Percentiles rank a stretch among this genome's conserved stretches.
phyloP scores from a whole-genome alignment of 2,329 filamentous ascomycete species.

The Cladophialophora carrionii region DNA sequence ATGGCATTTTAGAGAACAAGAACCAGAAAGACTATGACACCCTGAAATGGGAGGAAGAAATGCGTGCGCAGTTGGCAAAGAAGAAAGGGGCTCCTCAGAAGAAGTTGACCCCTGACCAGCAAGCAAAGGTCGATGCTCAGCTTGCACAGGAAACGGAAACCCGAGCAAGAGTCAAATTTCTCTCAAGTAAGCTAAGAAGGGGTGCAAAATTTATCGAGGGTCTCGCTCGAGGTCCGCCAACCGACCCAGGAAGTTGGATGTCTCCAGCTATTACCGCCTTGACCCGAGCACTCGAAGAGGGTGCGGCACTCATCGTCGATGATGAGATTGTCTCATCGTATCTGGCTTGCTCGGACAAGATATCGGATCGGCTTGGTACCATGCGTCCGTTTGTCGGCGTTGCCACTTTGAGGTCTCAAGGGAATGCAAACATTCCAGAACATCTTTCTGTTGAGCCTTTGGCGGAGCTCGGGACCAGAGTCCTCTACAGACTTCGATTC shows the following conservation, averaged over 20 bases:
- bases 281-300: conserved; percentile 74
- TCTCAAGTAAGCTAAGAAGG: conserved; percentile 73
- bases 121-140: conserved; percentile 86
- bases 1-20: conserved; percentile 73
- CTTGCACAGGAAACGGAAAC: conserved; percentile 83
- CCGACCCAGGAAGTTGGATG: conserved; percentile 86
- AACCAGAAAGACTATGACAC: conserved; percentile 95
- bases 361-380: conserved; percentile 72
- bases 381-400: conserved; percentile 83
- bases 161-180: conserved; percentile 68
- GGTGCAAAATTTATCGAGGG: conserved; percentile 84
- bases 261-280: conserved; percentile 75
- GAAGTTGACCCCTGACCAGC: conserved; percentile 88
- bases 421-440: conserved; percentile 71
- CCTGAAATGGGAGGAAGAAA: conserved; percentile 94
- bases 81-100: conserved; percentile 85
- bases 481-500: conserved; percentile 88
- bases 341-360: conserved; percentile 74
- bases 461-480: conserved; percentile 78
- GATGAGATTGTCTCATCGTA: conserved; percentile 78
- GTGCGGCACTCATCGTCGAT: conserved; percentile 79
- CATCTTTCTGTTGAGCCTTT: conserved; percentile 78
- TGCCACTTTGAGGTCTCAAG: conserved; percentile 79
- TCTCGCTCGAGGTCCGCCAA: conserved; percentile 84
- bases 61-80: conserved; percentile 81